Evolutionary conservation across 495 filamentous ascomycete species (phyloP).

Genomic region (Penicillium lagena): DNA sequence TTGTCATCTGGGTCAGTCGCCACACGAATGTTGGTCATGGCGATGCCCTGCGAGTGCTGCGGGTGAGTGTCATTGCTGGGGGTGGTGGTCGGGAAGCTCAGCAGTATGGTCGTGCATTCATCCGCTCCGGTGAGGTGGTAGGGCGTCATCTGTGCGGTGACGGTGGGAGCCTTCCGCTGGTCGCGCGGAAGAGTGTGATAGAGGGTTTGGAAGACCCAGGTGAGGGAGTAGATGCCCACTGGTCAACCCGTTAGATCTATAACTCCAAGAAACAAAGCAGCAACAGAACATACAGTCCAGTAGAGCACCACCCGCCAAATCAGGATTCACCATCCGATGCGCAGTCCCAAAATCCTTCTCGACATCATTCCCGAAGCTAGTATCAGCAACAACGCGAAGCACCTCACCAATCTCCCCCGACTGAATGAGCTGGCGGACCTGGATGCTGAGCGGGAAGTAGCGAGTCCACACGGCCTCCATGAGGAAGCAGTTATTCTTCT

Average conservation of each 20-base stretch:
- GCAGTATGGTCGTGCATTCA: slow-evolving; percentile 71
- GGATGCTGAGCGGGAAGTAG: slow-evolving; percentile 76
- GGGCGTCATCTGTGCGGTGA: slow-evolving; percentile 60
- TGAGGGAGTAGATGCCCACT: slow-evolving; percentile 85
- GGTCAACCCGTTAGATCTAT: no score
- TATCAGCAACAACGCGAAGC: slow-evolving; percentile 70
- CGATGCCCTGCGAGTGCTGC: slow-evolving; percentile 59
- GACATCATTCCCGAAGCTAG: slow-evolving; percentile 44
- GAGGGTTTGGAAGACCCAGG: slow-evolving; percentile 89
- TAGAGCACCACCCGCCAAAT: slow-evolving; percentile 78
- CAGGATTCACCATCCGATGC: slow-evolving; percentile 81
- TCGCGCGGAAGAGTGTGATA: slow-evolving; percentile 68
- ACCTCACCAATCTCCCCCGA: slow-evolving; percentile 70
- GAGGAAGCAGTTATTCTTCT: slow-evolving; percentile 77
- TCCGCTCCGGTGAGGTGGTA: slow-evolving; percentile 78
- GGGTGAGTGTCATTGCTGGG: slow-evolving; percentile 30
- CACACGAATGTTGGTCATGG: slow-evolving; percentile 68
- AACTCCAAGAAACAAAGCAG: neutral
- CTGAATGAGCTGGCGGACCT: slow-evolving; percentile 65
- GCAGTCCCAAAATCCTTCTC: slow-evolving; percentile 46
- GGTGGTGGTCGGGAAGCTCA: slow-evolving; percentile 65
- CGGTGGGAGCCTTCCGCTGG: slow-evolving; percentile 46
- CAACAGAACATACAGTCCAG: slow-evolving; percentile 53
- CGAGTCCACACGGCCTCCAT: slow-evolving; percentile 98
- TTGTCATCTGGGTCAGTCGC: slow-evolving; percentile 58